phyloP scores from a whole-genome alignment of 1,284 basidiomycete genomes.

The Apiotrichum siamense region DNA sequence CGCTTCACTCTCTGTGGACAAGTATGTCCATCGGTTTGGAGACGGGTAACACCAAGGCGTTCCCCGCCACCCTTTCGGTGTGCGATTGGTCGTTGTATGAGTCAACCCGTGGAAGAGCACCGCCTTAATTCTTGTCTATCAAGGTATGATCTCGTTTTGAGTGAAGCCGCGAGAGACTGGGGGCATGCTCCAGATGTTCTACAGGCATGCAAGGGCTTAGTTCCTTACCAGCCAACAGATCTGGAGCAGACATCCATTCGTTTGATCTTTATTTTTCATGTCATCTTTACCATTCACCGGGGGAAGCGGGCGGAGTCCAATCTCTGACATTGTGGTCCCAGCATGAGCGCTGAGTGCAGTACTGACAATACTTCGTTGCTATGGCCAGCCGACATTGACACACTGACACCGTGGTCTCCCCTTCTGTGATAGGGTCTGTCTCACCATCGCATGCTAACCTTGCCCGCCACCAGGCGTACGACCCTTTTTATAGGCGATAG shows the following conservation, averaged over 20 bases:
- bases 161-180: neutral
- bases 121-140: slow-evolving; percentile 1
- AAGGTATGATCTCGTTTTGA: slow-evolving; percentile 15
- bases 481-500: too few relatives aligned
- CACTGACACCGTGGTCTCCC: too few relatives aligned
- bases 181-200: slow-evolving; percentile 9
- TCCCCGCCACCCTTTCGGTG: slow-evolving; percentile 45
- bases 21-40: neutral
- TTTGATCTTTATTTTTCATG: neutral
- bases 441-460: too few relatives aligned
- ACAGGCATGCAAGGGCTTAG: neutral
- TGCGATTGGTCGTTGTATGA: slow-evolving; percentile 47
- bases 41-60: slow-evolving; percentile 18
- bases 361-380: too few relatives aligned
- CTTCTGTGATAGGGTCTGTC: too few relatives aligned
- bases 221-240: neutral
- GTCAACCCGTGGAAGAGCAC: slow-evolving; percentile 48
- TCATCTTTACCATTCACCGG: too few relatives aligned
- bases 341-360: too few relatives aligned
- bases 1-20: slow-evolving; percentile 7
- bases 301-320: too few relatives aligned
- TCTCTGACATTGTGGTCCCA: too few relatives aligned
- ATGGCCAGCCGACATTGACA: too few relatives aligned
- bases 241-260: slow-evolving; percentile 17
- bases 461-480: too few relatives aligned